These are phyloP conservation scores for Thelonectria olida DNA, from an alignment of 2,329 filamentous ascomycete species.

Conservation along the genomic window DNA sequence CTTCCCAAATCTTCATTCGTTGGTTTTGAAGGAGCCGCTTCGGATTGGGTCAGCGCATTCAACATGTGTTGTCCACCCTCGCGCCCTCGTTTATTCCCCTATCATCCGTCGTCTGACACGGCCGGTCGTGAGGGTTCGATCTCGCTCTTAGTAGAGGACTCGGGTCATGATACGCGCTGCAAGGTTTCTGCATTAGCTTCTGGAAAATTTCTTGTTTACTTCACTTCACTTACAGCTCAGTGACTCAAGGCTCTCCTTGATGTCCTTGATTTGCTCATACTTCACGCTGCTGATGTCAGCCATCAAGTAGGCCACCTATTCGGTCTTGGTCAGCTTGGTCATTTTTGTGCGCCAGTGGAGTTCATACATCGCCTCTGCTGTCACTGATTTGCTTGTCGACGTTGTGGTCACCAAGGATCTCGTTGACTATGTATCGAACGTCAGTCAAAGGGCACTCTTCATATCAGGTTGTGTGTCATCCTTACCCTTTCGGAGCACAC, in stretches of 20 bases:
- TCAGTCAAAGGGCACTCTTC: slow-evolving; percentile 1
- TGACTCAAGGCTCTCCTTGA: slow-evolving; percentile 83
- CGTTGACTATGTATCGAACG: slow-evolving; percentile 73
- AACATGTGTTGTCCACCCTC: not conserved
- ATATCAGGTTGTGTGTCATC: not conserved
- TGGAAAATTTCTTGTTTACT: not conserved
- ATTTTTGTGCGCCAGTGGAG: not conserved
- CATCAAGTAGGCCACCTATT: slow-evolving; percentile 90
- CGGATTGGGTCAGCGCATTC: not conserved
- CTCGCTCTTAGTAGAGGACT: slow-evolving; percentile 53
- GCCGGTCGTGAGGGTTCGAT: slow-evolving; percentile 18
- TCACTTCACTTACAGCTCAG: slow-evolving; percentile 72
- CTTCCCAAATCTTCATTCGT: not conserved
- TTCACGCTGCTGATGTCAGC: slow-evolving; percentile 93
- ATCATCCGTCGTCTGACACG: not conserved
- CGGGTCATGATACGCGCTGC: slow-evolving; percentile 57
- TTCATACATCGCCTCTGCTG: slow-evolving; percentile 82
- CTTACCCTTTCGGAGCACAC: slow-evolving; percentile 84
- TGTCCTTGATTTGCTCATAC: slow-evolving; percentile 81
- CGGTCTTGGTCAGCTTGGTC: not conserved
- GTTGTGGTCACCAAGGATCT: slow-evolving; percentile 93
- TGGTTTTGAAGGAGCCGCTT: not conserved
- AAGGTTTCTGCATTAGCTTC: slow-evolving; percentile 14
- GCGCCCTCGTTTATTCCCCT: not conserved
- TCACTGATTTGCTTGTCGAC: slow-evolving; percentile 99